These are phyloP conservation scores for Spathaspora gorwiae DNA, from an alignment of 805 yeast genomes.

Conservation along the genomic window DNA sequence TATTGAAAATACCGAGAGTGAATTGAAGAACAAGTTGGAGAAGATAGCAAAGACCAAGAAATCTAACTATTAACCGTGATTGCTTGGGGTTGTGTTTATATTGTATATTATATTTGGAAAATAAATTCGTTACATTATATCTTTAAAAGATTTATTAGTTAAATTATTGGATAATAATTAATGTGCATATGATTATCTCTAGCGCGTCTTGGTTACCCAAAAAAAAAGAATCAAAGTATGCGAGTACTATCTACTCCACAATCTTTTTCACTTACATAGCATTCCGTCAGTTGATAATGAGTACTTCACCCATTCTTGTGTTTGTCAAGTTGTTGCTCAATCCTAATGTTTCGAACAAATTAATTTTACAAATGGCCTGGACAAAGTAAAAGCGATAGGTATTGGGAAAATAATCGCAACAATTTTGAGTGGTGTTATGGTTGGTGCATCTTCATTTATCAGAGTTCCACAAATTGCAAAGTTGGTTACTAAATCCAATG, in stretches of 20 bases:
- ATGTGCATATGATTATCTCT: no score
- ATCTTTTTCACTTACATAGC: not conserved
- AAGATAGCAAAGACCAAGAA: conserved; percentile 19
- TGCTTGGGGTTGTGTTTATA: no score
- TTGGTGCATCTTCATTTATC: conserved; percentile 34
- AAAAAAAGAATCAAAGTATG: no score
- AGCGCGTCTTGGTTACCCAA: no score
- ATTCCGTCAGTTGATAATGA: conserved; percentile 3
- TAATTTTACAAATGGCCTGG: conserved; percentile 34
- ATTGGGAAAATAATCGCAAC: conserved; percentile 29
- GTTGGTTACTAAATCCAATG: conserved; percentile 19
- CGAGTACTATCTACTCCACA: no score
- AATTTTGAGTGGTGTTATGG: conserved; percentile 29
- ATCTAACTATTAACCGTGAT: not conserved
- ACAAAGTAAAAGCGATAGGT: conserved; percentile 31
- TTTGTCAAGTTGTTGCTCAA: conserved; percentile 31
- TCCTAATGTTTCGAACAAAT: conserved; percentile 36
- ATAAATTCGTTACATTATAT: no score
- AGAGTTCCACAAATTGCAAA: conserved; percentile 39
- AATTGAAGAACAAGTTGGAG: conserved; percentile 63
- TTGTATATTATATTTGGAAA: no score
- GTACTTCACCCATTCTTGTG: conserved; percentile 25
- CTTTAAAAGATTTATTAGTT: no score
- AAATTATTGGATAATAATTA: no score
- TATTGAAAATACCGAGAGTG: conserved; percentile 69